These are phyloP conservation scores for Tephrocybe rancida DNA, from an alignment of 768 basidiomycete species.

Conservation along the genomic window DNA sequence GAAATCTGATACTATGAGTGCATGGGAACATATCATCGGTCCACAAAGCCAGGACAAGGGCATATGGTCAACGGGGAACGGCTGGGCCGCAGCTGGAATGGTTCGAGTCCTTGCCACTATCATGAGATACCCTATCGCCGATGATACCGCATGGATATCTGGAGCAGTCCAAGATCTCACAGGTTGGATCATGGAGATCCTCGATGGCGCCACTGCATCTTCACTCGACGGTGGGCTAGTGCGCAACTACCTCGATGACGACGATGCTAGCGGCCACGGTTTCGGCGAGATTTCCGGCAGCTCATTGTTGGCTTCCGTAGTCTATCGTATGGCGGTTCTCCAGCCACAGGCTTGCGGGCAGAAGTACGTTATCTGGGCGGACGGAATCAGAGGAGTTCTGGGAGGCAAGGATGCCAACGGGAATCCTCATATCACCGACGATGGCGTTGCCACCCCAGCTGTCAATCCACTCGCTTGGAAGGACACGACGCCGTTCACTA, in stretches of 20 bases:
- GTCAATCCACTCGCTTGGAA: constrained; percentile 39
- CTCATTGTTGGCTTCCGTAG: constrained; percentile 38
- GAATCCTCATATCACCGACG: constrained; percentile 29
- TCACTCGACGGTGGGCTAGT: constrained; percentile 35
- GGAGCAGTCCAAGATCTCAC: constrained; percentile 24
- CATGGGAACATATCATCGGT: constrained; percentile 50
- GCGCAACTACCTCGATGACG: constrained; percentile 42
- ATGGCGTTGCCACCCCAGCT: constrained; percentile 35
- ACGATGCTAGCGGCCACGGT: constrained; percentile 26
- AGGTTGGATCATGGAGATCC: constrained; percentile 42
- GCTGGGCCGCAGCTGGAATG: constrained; percentile 74
- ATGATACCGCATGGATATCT: constrained; percentile 19
- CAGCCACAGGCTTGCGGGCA: constrained; percentile 29
- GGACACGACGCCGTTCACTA: constrained; percentile 30
- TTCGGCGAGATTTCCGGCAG: constrained; percentile 49
- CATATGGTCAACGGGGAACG: constrained; percentile 60
- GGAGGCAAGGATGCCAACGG: constrained; percentile 24
- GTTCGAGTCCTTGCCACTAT: constrained; percentile 56
- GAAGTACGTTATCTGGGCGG: constrained; percentile 38
- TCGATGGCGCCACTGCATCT: constrained; percentile 41
- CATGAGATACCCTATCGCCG: constrained; percentile 38
- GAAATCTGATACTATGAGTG: constrained; percentile 30
- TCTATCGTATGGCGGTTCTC: constrained; percentile 43
- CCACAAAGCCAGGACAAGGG: constrained; percentile 39
- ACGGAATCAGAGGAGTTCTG: constrained; percentile 26